Evolutionary conservation across 257 asterid species (phyloP).

Genomic region (Avicennia marina): DNA sequence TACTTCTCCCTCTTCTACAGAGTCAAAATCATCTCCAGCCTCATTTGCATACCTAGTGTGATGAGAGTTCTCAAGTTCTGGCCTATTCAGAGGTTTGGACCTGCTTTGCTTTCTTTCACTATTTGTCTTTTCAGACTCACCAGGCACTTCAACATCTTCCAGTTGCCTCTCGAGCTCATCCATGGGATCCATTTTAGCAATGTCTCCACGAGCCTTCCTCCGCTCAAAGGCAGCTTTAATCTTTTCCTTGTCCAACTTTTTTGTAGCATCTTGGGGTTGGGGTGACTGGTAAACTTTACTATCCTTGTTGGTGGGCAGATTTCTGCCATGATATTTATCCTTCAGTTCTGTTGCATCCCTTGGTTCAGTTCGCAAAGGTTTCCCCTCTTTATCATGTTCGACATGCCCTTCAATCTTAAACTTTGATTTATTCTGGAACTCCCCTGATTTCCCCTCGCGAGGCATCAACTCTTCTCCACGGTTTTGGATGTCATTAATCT

Average conservation of each 20-base stretch:
- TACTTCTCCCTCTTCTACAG: constrained; percentile 76
- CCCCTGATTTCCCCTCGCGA: constrained; percentile 17
- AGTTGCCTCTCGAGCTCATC: constrained; percentile 76
- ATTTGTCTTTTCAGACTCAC: constrained; percentile 44
- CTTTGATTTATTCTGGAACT: constrained; percentile 27
- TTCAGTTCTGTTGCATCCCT: constrained; percentile 41
- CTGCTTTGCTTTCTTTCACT: constrained; percentile 36
- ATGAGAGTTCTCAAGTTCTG: constrained; percentile 29
- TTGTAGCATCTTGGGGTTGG: constrained; percentile 26
- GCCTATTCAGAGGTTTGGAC: constrained; percentile 40
- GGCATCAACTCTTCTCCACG: constrained; percentile 33
- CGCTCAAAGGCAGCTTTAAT: constrained; percentile 69
- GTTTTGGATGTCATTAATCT: constrained; percentile 26
- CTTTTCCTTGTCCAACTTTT: constrained; percentile 59
- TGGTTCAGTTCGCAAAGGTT: constrained; percentile 32
- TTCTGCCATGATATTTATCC: constrained; percentile 41
- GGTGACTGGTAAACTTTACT: constrained; percentile 44
- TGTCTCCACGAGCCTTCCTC: constrained; percentile 63
- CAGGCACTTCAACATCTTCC: constrained; percentile 64
- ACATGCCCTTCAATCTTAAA: constrained; percentile 24
- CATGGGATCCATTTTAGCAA: constrained; percentile 44
- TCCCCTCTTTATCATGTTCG: constrained; percentile 26
- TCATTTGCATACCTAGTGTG: constrained; percentile 25
- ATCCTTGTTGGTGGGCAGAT: constrained; percentile 34
- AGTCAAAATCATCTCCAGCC: constrained; percentile 35